Conservation (phyloP, 2,329 filamentous ascomycete species). For the Cordyceps militaris region DNA sequence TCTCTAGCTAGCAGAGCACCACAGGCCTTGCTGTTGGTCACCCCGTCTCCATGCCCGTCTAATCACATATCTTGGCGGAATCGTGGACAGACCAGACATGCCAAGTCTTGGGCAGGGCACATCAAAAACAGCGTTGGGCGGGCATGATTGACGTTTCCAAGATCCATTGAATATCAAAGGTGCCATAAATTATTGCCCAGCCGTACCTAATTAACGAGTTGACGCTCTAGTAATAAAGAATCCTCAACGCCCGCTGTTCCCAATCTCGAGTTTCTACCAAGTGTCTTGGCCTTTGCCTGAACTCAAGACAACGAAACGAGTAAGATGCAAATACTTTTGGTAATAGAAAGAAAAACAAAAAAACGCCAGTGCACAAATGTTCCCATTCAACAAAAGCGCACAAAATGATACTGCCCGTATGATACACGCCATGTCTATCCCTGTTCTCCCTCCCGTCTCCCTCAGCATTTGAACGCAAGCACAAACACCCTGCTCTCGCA, state of each 20-base stretch:
- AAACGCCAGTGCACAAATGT: neutral
- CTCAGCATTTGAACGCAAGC: neutral
- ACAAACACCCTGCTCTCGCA: too few species aligned
- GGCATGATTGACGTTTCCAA: too few species aligned
- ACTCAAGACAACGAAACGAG: neutral
- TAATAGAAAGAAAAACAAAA: neutral
- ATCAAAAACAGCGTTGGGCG: too few species aligned
- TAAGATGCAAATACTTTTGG: neutral
- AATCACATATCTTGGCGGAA: too few species aligned
- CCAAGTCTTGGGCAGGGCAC: too few species aligned
- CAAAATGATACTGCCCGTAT: neutral
- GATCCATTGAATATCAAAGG: neutral
- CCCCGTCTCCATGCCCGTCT: too few species aligned
- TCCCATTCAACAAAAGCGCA: neutral
- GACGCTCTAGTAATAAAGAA: neutral
- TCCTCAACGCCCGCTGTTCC: neutral
- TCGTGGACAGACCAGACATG: too few species aligned
- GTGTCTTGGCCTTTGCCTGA: neutral
- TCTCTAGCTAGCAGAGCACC: too few species aligned
- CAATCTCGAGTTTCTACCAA: neutral
- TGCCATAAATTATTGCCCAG: neutral
- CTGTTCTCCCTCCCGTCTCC: neutral
- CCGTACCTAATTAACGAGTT: neutral
- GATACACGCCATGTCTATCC: neutral
- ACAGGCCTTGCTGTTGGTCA: too few species aligned